phyloP scores from a whole-genome alignment of 2,329 filamentous ascomycete species.

The Lachnum nothofagi region DNA sequence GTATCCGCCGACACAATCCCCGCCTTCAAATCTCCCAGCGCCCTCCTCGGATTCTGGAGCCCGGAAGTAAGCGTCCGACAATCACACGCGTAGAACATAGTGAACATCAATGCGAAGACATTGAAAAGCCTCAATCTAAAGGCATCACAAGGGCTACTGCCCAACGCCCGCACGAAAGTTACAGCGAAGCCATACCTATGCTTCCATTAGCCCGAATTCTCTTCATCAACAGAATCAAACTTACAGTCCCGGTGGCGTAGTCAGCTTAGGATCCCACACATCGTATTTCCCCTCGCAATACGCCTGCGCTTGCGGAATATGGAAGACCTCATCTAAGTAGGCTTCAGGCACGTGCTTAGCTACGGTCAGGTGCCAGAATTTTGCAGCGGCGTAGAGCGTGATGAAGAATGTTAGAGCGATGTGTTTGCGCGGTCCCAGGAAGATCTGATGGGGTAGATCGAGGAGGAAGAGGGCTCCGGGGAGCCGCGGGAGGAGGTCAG shows the following conservation, averaged over 20 bases:
- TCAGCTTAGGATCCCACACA: slow-evolving; percentile 95
- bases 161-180: slow-evolving; percentile 33
- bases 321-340: slow-evolving; percentile 67
- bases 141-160: slow-evolving; percentile 35
- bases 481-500: background rate
- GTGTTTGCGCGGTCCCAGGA: slow-evolving; percentile 2
- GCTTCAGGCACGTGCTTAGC: slow-evolving; percentile 26
- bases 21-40: slow-evolving; percentile 4
- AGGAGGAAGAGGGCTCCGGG: background rate
- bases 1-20: slow-evolving; percentile 10
- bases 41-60: slow-evolving; percentile 5
- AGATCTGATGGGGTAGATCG: slow-evolving; percentile 28
- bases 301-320: slow-evolving; percentile 83
- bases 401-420: background rate
- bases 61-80: slow-evolving; percentile 22
- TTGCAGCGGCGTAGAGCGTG: slow-evolving; percentile 4
- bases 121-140: slow-evolving; percentile 47
- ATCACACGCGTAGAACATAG: slow-evolving; percentile 31
- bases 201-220: background rate
- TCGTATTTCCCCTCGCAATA: slow-evolving; percentile 72
- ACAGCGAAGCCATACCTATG: slow-evolving; percentile 42
- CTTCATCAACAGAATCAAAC: slow-evolving; percentile 28
- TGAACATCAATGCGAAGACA: slow-evolving; percentile 39
- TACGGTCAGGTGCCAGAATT: slow-evolving; percentile 28
- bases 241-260: slow-evolving; percentile 84